Base-by-base conservation (phyloP, 179 eudicot species). In the Corrigiola litoralis region DNA sequence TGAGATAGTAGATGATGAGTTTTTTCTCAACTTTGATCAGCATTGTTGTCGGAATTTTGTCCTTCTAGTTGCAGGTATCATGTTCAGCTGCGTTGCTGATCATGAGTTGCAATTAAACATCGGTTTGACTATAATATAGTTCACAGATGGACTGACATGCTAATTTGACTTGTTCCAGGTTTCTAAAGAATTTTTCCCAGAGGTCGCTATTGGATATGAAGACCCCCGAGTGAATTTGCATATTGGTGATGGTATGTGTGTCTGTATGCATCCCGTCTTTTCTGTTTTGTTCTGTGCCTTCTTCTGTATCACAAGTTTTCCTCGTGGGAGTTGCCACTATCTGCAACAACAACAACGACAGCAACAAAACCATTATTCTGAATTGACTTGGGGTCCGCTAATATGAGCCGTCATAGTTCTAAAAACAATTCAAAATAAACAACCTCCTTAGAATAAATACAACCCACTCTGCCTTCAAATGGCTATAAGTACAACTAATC, bases 241-340 rank as follows among this genome's bases (percentile, higher is more conserved):
- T 68, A 73, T 90, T 56, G 95, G 96, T 54, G 97, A 91, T 67
- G 97, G 97, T 91, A 84, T 65, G 75, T n/a, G n/a, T n/a, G n/a
- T n/a, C n/a, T n/a, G n/a, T n/a, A n/a, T n/a, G 27, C 25, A 37
- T 31, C 29, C 36, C 2, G 31, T 50, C 41, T 37, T 40, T 25
- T 52, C 21, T 31, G 21, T 10, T 61, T 34, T 34, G 52, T 47
- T 48, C 33, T 20, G 4, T 16, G 4, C 5, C 25, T 8, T 58
- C 23, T 34, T 42, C 8, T 23, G 36, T 56, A 5, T 36, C 20
- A 56, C 23, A 8, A 45, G 14, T 23, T 45, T n/a, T n/a, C n/a
- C n/a, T n/a, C n/a, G n/a, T n/a, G n/a, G n/a, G n/a, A n/a, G n/a
- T n/a, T n/a, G n/a, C n/a, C n/a, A n/a, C n/a, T n/a, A n/a, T n/a